Base-by-base conservation (phyloP, 495 filamentous ascomycete genomes). In the Terfezia claveryi region DNA sequence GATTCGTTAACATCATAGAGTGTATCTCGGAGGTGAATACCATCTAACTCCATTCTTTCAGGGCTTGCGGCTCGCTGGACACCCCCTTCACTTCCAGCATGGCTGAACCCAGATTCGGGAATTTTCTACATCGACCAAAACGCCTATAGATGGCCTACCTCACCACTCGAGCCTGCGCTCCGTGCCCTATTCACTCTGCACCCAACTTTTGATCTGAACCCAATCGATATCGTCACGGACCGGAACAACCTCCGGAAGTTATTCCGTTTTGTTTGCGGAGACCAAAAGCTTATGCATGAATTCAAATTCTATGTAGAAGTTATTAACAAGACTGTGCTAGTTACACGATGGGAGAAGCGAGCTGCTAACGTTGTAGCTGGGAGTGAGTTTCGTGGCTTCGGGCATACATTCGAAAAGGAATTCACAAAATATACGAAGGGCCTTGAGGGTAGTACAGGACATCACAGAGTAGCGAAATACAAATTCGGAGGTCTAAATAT, bases 241-340 rank as follows among this genome's bases (percentile, higher is more conserved):
- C 68, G 74, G 38, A 72, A 70, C 56, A 76, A 73, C 56, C 66
- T 79, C 41, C 74, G 74, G 36, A 73, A 74, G 55, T 68, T 77
- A 36, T 66, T 77, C 14, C 59, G 64, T 2, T 76, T 76, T 56
- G 41, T 9, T 14, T 20, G 41, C 8, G 14, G 41, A 8, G 4
- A 14, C 3, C 4, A 14, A 6, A 20, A 46, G 12, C 4, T 20
- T 46, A 46, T 14, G 12, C 17, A 69, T 23, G 36, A 61, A 16
- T 76, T 75, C 55, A 67, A 66, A 10, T 74, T 78, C 41, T 49
- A 68, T 1, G 56, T 74, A 17, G 73, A 78, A 53, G 58, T 44
- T 20, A 36, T 56, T 17, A 41, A 41, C 32, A 41, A 32, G 10
- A 55, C 53, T 23, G 51, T 52, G 10, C 16, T 58, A 32, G 52